These are phyloP conservation scores for Comarum palustre DNA, from an alignment of 306 rosid species.

Conservation along the genomic window DNA sequence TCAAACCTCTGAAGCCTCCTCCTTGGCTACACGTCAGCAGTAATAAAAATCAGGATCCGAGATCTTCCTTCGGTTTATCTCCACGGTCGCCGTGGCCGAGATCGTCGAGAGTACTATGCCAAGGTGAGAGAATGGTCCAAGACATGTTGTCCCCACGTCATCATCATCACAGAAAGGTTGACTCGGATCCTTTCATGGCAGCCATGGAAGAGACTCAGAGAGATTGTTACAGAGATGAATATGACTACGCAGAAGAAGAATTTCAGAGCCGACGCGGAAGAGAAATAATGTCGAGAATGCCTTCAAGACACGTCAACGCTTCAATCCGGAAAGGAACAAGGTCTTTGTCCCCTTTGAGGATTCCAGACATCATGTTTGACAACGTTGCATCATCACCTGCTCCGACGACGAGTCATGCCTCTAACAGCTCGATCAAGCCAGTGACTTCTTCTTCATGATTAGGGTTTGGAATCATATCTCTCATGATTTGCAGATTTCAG, in stretches of 20 bases:
- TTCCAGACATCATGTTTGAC: conserved; percentile 50
- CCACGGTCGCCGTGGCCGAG: conserved; percentile 31
- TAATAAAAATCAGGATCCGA: not conserved
- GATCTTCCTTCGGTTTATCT: not conserved
- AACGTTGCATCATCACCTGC: conserved; percentile 44
- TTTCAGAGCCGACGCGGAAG: conserved; percentile 41
- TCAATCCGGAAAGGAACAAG: conserved; percentile 52
- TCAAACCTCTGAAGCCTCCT: conserved; percentile 63
- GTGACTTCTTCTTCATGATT: conserved; percentile 20
- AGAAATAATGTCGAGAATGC: conserved; percentile 23
- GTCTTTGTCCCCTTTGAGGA: conserved; percentile 70
- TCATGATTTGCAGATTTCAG: too few species aligned
- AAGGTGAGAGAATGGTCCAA: conserved; percentile 36
- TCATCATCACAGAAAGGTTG: conserved; percentile 17
- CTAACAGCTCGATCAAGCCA: not conserved
- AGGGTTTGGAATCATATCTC: too few species aligned
- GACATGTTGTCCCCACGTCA: conserved; percentile 46
- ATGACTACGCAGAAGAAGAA: not conserved
- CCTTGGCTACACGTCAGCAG: conserved; percentile 32
- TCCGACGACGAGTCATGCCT: conserved; percentile 29
- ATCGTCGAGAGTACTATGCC: conserved; percentile 31
- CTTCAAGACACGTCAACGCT: conserved; percentile 2
- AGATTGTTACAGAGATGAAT: not conserved
- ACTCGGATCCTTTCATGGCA: conserved; percentile 47
- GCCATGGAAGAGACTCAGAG: conserved; percentile 43